Evolutionary conservation across 805 yeast species (phyloP), one percentile per base, ranked within the genome.

Genomic region (Millerozyma acaciae): DNA sequence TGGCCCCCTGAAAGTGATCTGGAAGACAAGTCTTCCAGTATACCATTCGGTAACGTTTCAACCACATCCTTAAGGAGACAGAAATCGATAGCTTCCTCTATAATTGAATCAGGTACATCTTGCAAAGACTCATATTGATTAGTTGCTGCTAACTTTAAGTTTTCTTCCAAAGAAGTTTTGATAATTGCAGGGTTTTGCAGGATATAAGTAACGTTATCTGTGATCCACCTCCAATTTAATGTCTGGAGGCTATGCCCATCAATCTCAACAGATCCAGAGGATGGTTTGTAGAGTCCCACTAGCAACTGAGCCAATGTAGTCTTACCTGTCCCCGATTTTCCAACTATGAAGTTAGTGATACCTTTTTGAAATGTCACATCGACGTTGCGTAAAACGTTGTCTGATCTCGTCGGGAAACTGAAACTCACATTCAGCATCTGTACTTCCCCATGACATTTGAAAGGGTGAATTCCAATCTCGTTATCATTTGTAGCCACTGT

Each of bases 241-340:
- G 50, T 40, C 0, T 55, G 42, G 2, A 84, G 50, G 26, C 72
- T 60, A 28, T 57, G 49, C 0, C 75, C 81, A 51, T 78, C 88
- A 8, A 89, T 55, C 2, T 51, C 50, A 1, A 93, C 72, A 1
- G 48, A 35, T 0, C 98, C 98, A 0, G 52, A 35, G 4, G 56
- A 43, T 0, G 67, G 59, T 0, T 53, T 40, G 46, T 89, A 87
- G 16, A 85, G 69, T 17, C 73, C 73, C 34, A 83, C 52, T 1
- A 93, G 45, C 2, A 93, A 53, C 22, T 71, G 72, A 0, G 82
- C 73, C 2, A 93, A 40, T 0, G 97, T 83, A 0, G 97, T 90
- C 54, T 93, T 93, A 0, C 98, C 98, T 0, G 89, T 80, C 0
- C 99, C 99, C 0, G 97, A 88, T 39, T 71, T 68, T 1, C 99